phyloP scores from a whole-genome alignment of 78 protist genomes.

The Dictyostelium firmibasis region DNA sequence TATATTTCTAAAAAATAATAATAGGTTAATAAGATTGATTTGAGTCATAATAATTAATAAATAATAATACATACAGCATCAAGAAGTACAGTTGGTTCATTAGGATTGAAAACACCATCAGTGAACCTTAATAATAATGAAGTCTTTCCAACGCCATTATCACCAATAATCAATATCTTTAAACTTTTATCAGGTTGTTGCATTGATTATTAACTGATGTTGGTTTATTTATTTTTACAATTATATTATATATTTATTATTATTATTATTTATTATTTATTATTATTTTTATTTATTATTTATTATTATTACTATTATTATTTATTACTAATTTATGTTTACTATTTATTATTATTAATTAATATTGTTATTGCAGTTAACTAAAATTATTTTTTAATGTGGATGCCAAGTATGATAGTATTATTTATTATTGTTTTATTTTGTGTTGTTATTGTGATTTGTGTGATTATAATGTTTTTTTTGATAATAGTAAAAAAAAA shows the following conservation, averaged over 20 bases:
- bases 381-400: no score
- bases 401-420: not conserved
- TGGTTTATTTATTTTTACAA: not conserved
- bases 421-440: not conserved
- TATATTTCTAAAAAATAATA: slow-evolving; percentile 33
- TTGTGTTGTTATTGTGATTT: not conserved
- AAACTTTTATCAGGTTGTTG: not conserved
- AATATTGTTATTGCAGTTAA: not conserved
- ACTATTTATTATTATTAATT: not conserved
- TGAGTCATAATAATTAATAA: not conserved
- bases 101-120: slow-evolving; percentile 12
- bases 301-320: no score
- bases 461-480: not conserved
- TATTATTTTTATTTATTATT: not conserved
- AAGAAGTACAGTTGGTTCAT: slow-evolving; percentile 8
- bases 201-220: not conserved
- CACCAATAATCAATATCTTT: slow-evolving; percentile 42
- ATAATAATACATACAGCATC: slow-evolving; percentile 15
- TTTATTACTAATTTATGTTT: no score
- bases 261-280: not conserved
- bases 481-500: not conserved
- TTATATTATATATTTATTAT: not conserved
- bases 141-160: slow-evolving; percentile 65
- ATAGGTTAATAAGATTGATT: not conserved
- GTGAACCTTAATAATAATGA: slow-evolving; percentile 29